These are phyloP conservation scores for Agaricus subrufescens DNA, from an alignment of 768 basidiomycete genomes.

Conservation along the genomic window DNA sequence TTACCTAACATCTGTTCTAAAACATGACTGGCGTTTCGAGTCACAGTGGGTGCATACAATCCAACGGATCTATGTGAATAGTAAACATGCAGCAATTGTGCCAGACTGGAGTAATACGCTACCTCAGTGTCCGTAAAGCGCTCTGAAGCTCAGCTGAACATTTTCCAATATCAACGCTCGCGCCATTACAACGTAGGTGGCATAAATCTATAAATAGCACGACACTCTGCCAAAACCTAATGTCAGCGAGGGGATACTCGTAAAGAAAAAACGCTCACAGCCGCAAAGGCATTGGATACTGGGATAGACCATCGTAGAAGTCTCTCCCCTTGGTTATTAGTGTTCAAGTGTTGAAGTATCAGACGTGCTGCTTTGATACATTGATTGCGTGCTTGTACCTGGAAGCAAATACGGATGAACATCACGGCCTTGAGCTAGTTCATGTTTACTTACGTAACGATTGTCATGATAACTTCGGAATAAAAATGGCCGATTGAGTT, in stretches of 20 bases:
- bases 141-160: conserved; percentile 16
- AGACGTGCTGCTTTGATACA: conserved; percentile 20
- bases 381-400: conserved; percentile 19
- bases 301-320: conserved; percentile 21
- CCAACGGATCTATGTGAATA: not conserved
- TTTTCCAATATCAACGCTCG: conserved; percentile 14
- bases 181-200: conserved; percentile 11
- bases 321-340: conserved; percentile 17
- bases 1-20: conserved; percentile 20
- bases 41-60: conserved; percentile 9
- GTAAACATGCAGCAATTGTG: not conserved
- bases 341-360: conserved; percentile 18
- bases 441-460: conserved; percentile 15
- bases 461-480: conserved; percentile 20
- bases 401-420: not conserved
- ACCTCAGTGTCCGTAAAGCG: conserved; percentile 21
- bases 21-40: conserved; percentile 19
- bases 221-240: conserved; percentile 12
- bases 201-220: conserved; percentile 23
- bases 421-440: too few species aligned
- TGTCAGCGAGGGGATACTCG: not conserved
- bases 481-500: conserved; percentile 21
- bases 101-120: conserved; percentile 12
- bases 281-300: conserved; percentile 20
- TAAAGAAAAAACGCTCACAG: conserved; percentile 11